Conservation (phyloP, 225 moss, liverwort and hornwort genomes). For the Asterella californica region DNA sequence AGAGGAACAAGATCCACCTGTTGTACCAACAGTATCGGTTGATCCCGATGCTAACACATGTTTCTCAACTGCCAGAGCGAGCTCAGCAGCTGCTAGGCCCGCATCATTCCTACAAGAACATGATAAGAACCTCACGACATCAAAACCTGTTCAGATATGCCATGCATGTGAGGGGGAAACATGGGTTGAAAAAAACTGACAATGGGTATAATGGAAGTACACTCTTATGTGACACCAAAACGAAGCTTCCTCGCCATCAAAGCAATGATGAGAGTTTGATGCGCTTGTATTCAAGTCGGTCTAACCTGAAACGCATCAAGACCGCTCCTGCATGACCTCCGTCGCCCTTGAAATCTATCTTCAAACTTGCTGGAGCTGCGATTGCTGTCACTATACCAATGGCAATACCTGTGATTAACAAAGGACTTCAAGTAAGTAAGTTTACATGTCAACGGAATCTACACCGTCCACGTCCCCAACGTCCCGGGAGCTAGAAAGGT, state of each 20-base stretch:
- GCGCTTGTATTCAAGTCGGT: background rate
- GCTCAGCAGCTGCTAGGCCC: conserved; percentile 82
- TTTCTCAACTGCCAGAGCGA: conserved; percentile 76
- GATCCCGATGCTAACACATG: conserved; percentile 89
- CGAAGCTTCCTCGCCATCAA: background rate
- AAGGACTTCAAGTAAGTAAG: background rate
- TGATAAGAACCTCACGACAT: background rate
- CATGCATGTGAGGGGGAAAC: background rate
- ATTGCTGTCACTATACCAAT: conserved; percentile 94
- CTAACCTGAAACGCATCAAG: conserved; percentile 75
- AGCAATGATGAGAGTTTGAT: background rate
- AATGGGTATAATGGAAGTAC: background rate
- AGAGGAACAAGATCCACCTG: conserved; percentile 29
- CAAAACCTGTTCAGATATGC: background rate
- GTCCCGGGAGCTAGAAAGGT: background rate
- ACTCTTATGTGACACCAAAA: background rate
- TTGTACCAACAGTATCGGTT: conserved; percentile 86
- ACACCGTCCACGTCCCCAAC: background rate
- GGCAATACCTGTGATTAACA: conserved; percentile 58
- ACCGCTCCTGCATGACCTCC: conserved; percentile 97
- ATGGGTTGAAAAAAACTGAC: background rate
- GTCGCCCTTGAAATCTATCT: conserved; percentile 74
- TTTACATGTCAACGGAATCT: background rate
- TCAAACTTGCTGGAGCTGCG: conserved; percentile 94
- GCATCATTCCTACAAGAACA: conserved; percentile 73